Conservation (phyloP, 1,139 yeast species). For the Saccharomyces hybrid region DNA sequence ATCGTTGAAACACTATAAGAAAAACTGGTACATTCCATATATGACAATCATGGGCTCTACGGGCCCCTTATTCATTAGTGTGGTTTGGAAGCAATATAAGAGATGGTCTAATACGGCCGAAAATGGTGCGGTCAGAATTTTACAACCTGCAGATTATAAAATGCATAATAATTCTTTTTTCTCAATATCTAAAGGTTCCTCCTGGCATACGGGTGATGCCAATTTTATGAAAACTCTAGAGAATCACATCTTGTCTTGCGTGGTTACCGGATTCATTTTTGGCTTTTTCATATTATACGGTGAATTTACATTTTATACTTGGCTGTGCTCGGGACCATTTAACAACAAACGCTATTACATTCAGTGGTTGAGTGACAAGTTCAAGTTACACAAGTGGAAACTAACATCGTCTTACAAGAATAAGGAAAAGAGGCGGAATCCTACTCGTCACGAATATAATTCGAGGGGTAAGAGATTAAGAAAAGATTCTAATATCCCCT, state of each 20-base stretch:
- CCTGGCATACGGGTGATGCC: conserved; percentile 88
- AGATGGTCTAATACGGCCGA: conserved; percentile 62
- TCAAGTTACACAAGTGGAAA: neutral
- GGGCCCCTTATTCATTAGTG: conserved; percentile 81
- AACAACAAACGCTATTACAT: neutral
- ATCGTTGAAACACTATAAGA: conserved; percentile 52
- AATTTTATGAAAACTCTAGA: conserved; percentile 62
- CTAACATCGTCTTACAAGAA: neutral
- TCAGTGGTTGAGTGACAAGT: neutral
- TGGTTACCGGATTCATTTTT: conserved; percentile 55
- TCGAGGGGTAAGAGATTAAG: conserved; percentile 11
- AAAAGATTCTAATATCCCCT: conserved; percentile 20
- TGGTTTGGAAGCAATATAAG: conserved; percentile 80
- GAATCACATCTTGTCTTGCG: conserved; percentile 60
- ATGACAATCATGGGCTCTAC: conserved; percentile 93
- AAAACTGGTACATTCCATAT: conserved; percentile 79
- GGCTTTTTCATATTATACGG: conserved; percentile 49
- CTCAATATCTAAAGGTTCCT: conserved; percentile 67
- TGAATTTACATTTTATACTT: conserved; percentile 55
- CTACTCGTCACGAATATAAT: neutral
- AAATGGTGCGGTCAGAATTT: conserved; percentile 52
- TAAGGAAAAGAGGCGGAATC: neutral
- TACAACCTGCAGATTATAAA: conserved; percentile 67
- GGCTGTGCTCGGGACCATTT: conserved; percentile 24
- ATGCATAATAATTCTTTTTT: conserved; percentile 54